Conservation (phyloP, 805 yeast genomes). For the Candida maesae region DNA sequence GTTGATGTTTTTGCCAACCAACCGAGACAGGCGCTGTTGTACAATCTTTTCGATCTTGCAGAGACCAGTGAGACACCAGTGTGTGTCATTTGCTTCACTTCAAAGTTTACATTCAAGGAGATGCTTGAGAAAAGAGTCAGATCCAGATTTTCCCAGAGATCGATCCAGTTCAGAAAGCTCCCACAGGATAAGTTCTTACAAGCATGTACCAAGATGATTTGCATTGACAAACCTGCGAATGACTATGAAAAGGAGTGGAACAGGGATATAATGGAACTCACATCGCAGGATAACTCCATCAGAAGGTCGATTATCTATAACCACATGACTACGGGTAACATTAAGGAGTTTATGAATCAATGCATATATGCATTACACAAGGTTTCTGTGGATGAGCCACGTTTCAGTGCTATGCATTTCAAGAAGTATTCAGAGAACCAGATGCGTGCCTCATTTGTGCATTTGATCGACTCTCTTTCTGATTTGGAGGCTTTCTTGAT, state of each 20-base stretch:
- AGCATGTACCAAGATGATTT: conserved; percentile 41
- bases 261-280: conserved; percentile 27
- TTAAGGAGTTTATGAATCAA: conserved; percentile 45
- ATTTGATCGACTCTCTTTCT: conserved; percentile 43
- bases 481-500: conserved; percentile 68
- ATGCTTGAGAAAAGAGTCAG: conserved; percentile 86
- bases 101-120: conserved; percentile 74
- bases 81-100: conserved; percentile 75
- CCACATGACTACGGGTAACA: conserved; percentile 57
- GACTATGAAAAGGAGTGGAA: conserved; percentile 43
- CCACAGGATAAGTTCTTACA: conserved; percentile 43
- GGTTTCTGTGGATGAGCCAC: conserved; percentile 28
- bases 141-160: conserved; percentile 81
- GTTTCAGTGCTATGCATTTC: conserved; percentile 22
- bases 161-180: conserved; percentile 55
- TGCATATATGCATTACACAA: conserved; percentile 39
- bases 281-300: conserved; percentile 31
- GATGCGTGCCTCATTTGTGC: conserved; percentile 23
- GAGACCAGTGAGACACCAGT: conserved; percentile 69
- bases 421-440: conserved; percentile 30
- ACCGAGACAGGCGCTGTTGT: conserved; percentile 76
- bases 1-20: conserved; percentile 73
- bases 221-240: conserved; percentile 26
- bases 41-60: conserved; percentile 84
- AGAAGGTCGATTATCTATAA: conserved; percentile 39